These are phyloP conservation scores for Podospora comata DNA, from an alignment of 495 filamentous ascomycete genomes.

Conservation along the genomic window DNA sequence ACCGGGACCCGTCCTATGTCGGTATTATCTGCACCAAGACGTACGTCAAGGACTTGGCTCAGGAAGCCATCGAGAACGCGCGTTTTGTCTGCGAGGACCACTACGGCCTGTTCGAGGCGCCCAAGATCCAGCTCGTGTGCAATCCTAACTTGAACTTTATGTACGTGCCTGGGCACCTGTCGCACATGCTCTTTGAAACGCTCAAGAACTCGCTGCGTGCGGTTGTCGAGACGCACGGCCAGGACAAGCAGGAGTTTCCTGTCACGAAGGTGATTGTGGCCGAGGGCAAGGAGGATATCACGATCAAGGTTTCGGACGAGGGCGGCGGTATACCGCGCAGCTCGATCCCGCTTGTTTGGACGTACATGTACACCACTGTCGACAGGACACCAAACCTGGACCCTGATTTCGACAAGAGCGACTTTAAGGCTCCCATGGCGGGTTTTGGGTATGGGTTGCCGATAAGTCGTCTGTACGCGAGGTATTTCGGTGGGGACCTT, in stretches of 20 bases:
- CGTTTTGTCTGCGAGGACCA: conserved; percentile 98
- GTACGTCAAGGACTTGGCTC: conserved; percentile 90
- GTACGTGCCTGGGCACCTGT: conserved; percentile 97
- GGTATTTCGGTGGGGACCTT: conserved; percentile 95
- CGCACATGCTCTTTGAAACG: conserved; percentile 99
- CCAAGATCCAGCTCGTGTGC: conserved; percentile 94
- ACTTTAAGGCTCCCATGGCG: conserved; percentile 99
- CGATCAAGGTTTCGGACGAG: conserved; percentile 95
- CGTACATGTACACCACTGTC: conserved; percentile 99
- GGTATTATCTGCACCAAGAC: conserved; percentile 99
- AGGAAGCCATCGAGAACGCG: conserved; percentile 97
- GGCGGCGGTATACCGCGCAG: conserved; percentile 91
- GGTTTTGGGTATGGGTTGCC: conserved; percentile 96
- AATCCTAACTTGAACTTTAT: conserved; percentile 92
- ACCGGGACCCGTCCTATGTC: conserved; percentile 86
- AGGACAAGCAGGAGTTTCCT: conserved; percentile 92
- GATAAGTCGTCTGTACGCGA: conserved; percentile 87
- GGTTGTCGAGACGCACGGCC: conserved; percentile 92
- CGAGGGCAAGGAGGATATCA: conserved; percentile 97
- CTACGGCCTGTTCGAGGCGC: conserved; percentile 95
- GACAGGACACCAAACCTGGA: conserved; percentile 92
- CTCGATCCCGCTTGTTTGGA: conserved; percentile 94
- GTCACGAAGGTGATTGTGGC: conserved; percentile 96
- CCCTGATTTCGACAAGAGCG: conserved; percentile 97
- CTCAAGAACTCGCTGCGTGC: conserved; percentile 97